Evolutionary conservation across 371 early-diverging fungal species (phyloP).

Genomic region (Lichtheimia hyalospora): DNA sequence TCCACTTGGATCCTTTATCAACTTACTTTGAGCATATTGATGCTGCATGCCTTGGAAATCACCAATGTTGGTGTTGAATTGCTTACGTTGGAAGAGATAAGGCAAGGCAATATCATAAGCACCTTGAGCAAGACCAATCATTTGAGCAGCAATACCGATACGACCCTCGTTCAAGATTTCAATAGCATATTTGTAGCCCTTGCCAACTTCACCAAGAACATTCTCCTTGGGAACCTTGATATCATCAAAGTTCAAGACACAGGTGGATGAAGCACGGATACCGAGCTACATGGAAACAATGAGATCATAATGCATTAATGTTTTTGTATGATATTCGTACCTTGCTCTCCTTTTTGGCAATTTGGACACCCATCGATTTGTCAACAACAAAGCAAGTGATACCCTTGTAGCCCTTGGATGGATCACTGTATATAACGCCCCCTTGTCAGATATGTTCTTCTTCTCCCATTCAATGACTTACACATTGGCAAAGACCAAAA

Average conservation of each 20-base stretch:
- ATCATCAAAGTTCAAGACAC: constrained; percentile 92
- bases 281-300: constrained; percentile 66
- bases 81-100: constrained; percentile 95
- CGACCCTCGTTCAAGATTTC: constrained; percentile 98
- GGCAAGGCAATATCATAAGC: constrained; percentile 89
- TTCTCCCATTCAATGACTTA: constrained; percentile 50
- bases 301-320: too few species aligned
- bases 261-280: constrained; percentile 95
- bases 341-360: constrained; percentile 97
- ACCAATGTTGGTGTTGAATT: constrained; percentile 87
- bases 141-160: constrained; percentile 98
- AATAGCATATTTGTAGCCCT: constrained; percentile 98
- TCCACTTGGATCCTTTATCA: not conserved
- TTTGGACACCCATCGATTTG: constrained; percentile 90
- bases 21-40: constrained; percentile 88
- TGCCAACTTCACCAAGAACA: constrained; percentile 91
- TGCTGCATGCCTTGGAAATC: constrained; percentile 97
- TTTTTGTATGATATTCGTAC: constrained; percentile 23
- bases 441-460: constrained; percentile 9
- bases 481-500: constrained; percentile 97
- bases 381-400: constrained; percentile 98
- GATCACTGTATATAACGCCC: constrained; percentile 57
- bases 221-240: constrained; percentile 87
- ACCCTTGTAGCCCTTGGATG: constrained; percentile 95
- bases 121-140: constrained; percentile 97